Evolutionary conservation across 768 basidiomycete species (phyloP).

Genomic region (Termitomyces sp.): DNA sequence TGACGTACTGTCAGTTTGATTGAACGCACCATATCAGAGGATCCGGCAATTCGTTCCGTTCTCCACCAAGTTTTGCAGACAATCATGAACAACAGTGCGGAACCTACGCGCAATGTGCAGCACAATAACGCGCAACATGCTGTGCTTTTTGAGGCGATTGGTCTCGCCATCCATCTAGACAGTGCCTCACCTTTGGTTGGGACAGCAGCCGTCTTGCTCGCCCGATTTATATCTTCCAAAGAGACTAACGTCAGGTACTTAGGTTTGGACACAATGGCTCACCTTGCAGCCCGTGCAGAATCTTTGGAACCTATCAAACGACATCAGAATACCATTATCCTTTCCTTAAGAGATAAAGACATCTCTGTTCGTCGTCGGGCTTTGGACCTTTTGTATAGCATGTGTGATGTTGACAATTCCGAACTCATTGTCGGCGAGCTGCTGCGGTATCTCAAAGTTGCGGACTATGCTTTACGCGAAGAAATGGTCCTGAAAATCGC

Average conservation of each 20-base stretch:
- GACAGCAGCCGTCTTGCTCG: slow-evolving; percentile 85
- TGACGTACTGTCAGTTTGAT: neutral
- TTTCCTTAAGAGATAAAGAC: slow-evolving; percentile 93
- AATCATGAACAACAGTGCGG: slow-evolving; percentile 87
- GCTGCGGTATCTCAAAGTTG: slow-evolving; percentile 88
- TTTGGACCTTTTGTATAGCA: slow-evolving; percentile 94
- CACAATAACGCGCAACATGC: slow-evolving; percentile 99
- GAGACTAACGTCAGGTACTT: slow-evolving; percentile 99
- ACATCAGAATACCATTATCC: slow-evolving; percentile 93
- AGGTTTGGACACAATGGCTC: slow-evolving; percentile 96
- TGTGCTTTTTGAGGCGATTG: slow-evolving; percentile 96
- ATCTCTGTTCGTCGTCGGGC: slow-evolving; percentile 94
- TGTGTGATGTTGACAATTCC: slow-evolving; percentile 98
- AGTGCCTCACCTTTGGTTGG: slow-evolving; percentile 84
- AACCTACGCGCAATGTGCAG: slow-evolving; percentile 90
- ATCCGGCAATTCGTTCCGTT: slow-evolving; percentile 69
- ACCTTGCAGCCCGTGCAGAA: slow-evolving; percentile 91
- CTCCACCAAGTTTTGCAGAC: slow-evolving; percentile 82
- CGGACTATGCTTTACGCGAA: slow-evolving; percentile 93
- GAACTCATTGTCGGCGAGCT: slow-evolving; percentile 95
- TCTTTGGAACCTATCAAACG: slow-evolving; percentile 89
- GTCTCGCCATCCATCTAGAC: slow-evolving; percentile 93
- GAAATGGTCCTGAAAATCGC: slow-evolving; percentile 99
- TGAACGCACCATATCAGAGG: slow-evolving; percentile 45
- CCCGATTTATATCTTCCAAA: slow-evolving; percentile 94